Evolutionary conservation across 345 rosid genomes (phyloP).

Genomic region (Bretschneidera sinensis): DNA sequence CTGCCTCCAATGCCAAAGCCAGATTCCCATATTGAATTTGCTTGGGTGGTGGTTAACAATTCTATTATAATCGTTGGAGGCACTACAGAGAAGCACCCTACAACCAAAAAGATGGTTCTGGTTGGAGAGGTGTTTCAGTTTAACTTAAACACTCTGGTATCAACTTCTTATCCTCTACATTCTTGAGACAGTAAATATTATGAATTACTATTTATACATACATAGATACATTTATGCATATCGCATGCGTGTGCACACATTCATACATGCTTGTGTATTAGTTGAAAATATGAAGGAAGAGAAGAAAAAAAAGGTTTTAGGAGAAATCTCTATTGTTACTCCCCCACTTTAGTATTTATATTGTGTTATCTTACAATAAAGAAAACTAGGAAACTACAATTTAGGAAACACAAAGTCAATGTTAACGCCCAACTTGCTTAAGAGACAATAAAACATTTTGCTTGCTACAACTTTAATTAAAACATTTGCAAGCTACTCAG

Average conservation of each 20-base stretch:
- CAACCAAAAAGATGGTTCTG: constrained; percentile 86
- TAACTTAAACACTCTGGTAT: constrained; percentile 69
- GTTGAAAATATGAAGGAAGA: too few relatives aligned
- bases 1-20: constrained; percentile 87
- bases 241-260: background rate
- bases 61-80: constrained; percentile 88
- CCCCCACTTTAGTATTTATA: too few relatives aligned
- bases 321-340: too few relatives aligned
- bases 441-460: too few relatives aligned
- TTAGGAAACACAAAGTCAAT: too few relatives aligned
- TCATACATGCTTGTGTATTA: background rate
- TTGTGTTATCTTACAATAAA: too few relatives aligned
- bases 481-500: too few relatives aligned
- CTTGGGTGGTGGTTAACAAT: constrained; percentile 86
- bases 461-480: too few relatives aligned
- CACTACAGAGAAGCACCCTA: constrained; percentile 91
- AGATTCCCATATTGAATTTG: constrained; percentile 91
- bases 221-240: background rate
- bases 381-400: too few relatives aligned
- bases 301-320: too few relatives aligned
- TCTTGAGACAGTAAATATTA: background rate
- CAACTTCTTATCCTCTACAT: constrained; percentile 6
- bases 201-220: background rate
- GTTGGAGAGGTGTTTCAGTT: constrained; percentile 82
- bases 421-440: too few relatives aligned